Base-by-base conservation (phyloP, 306 rosid species). In the Castanea crenata region DNA sequence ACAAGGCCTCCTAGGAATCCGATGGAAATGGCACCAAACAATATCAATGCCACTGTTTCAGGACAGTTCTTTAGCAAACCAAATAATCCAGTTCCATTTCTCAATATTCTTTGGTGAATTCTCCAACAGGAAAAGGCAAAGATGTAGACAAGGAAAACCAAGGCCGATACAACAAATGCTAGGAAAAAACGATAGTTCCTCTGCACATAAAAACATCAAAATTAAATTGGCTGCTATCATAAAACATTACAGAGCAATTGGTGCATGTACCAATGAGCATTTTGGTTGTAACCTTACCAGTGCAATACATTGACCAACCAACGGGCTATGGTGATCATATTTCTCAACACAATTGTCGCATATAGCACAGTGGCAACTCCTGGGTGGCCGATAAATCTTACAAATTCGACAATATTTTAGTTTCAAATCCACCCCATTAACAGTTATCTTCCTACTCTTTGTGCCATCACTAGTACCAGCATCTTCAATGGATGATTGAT, bases 241-340 rank as follows among this genome's bases (percentile, higher is more conserved):
- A 68, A 44, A 34, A 63, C 51, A 16, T 15, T 15, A 31, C 20
- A 63, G 25, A 61, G 34, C 34, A 21, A 10, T 23, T 21, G 6
- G 13, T 59, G 65, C 4, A 59, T 23, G 12, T 23, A 9, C 2
- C 65, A 11, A 23, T n/a, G 2, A 29, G 21, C 20, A 63, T 27
- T 13, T 63, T 63, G 44, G 44, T 14, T 29, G 38, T 29, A 8
- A n/a, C 44, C 75, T 27, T 81, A 81, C 90, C 84, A 76, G 20
- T 32, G 64, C 86, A 44, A 84, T 61, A 57, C 87, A 84, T 65
- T 81, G 88, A 69, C 90, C 87, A 63, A 83, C 69, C 84, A 84
- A 86, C 59, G 86, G 86, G 61, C 84, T 79, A 46, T 84, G 90
- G 6, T 79, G 86, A 55, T 87, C 88, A 18, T 79, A 87, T 79